Percentiles rank a stretch among this genome's conserved stretches.
These are phyloP conservation scores for Coniochaeta sp. DNA, from an alignment of 2,329 filamentous ascomycete genomes.

Conservation along the genomic window DNA sequence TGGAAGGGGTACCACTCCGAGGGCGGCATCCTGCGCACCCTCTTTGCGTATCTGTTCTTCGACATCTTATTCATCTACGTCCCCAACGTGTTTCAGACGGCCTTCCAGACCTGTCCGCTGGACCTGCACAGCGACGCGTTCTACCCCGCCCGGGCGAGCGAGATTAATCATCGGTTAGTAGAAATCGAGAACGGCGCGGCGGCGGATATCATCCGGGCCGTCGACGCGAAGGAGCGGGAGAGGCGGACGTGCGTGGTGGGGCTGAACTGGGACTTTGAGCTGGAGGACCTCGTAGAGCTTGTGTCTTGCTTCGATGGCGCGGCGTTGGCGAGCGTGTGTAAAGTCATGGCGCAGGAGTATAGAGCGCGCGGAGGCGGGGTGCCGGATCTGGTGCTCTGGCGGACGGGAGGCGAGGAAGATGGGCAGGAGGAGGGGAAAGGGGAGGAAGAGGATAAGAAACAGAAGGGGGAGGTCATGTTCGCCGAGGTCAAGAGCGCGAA, in stretches of 20 bases:
- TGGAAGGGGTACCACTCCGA: slow-evolving; percentile 96
- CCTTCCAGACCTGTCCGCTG: slow-evolving; percentile 87
- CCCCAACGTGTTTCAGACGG: slow-evolving; percentile 94
- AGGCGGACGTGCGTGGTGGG: slow-evolving; percentile 81
- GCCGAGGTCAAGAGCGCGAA: slow-evolving; percentile 78
- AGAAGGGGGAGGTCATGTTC: slow-evolving; percentile 62
- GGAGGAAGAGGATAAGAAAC: slow-evolving; percentile 9
- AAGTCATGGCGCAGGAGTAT: slow-evolving; percentile 95
- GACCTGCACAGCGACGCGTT: slow-evolving; percentile 93
- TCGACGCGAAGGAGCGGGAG: slow-evolving; percentile 63
- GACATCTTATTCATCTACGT: slow-evolving; percentile 90
- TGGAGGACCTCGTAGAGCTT: slow-evolving; percentile 74
- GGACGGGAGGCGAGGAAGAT: slow-evolving; percentile 25
- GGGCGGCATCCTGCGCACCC: slow-evolving; percentile 83
- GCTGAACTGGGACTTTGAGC: slow-evolving; percentile 80
- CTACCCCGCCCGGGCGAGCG: slow-evolving; percentile 74
- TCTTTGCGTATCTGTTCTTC: slow-evolving; percentile 87
- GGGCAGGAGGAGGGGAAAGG: background rate
- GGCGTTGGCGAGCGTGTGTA: slow-evolving; percentile 77
- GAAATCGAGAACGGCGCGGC: slow-evolving; percentile 82
- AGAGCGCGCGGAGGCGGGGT: slow-evolving; percentile 77
- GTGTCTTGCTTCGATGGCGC: slow-evolving; percentile 70
- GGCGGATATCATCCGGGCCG: slow-evolving; percentile 54
- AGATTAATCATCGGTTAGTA: slow-evolving; percentile 81
- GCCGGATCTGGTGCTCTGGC: slow-evolving; percentile 90